Conservation (phyloP, 139 green algal species). For the Pleodorina starrii region DNA sequence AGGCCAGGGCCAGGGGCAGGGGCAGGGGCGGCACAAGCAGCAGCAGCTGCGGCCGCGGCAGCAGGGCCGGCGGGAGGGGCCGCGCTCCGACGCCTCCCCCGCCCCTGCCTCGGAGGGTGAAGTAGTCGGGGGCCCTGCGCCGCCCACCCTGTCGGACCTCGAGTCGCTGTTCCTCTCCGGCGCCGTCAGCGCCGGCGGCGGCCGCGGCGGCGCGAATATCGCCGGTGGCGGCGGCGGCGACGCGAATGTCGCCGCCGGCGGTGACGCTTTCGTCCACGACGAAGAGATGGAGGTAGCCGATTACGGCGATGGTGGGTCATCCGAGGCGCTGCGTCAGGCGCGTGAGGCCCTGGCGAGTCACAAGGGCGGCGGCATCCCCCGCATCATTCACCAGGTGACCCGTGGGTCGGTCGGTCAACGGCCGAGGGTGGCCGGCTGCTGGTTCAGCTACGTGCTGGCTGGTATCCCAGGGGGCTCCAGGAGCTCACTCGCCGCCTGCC, state of each 20-base stretch:
- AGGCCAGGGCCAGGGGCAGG: neutral
- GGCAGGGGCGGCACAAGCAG: neutral
- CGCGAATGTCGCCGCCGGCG: neutral
- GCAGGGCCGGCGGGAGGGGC: neutral
- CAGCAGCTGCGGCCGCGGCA: neutral
- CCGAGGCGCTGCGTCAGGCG: neutral
- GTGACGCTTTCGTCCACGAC: neutral
- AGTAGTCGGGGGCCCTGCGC: too few species aligned
- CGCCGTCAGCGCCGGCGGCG: neutral
- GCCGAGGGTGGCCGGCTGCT: too few species aligned
- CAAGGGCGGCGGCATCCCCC: slow-evolving; percentile 18
- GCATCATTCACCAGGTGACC: slow-evolving; percentile 43
- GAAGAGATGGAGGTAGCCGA: neutral
- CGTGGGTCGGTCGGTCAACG: neutral
- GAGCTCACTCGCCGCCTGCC: too few species aligned
- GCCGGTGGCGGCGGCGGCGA: too few species aligned
- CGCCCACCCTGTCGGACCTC: too few species aligned
- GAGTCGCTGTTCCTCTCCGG: too few species aligned
- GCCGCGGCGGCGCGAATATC: neutral
- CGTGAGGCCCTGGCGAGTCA: slow-evolving; percentile 17
- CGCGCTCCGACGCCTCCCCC: too few species aligned
- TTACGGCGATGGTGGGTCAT: neutral
- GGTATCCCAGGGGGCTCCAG: too few species aligned
- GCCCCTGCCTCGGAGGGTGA: too few species aligned
- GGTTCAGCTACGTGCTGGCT: too few species aligned